These are phyloP conservation scores for Populus ilicifolia DNA, from an alignment of 345 rosid species.

Conservation along the genomic window DNA sequence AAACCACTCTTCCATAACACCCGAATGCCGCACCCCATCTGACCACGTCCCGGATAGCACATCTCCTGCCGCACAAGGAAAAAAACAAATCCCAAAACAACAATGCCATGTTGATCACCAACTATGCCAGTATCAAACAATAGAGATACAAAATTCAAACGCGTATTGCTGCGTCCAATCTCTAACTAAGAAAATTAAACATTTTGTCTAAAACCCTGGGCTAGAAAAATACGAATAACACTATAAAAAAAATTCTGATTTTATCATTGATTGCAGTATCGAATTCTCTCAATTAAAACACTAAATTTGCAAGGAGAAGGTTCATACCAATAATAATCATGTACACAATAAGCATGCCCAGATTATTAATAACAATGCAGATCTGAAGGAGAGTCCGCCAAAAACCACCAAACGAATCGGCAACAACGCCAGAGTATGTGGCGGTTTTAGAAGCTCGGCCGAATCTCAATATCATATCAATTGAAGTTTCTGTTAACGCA, in stretches of 20 bases:
- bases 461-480: constrained; percentile 47
- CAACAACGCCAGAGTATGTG: constrained; percentile 49
- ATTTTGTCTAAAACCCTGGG: too few relatives aligned
- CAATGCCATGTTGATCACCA: neutral
- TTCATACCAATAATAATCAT: constrained; percentile 55
- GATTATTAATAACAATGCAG: constrained; percentile 56
- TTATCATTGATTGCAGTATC: too few relatives aligned
- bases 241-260: too few relatives aligned
- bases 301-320: neutral
- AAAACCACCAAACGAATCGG: constrained; percentile 47
- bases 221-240: too few relatives aligned
- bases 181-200: too few relatives aligned
- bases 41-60: constrained; percentile 55
- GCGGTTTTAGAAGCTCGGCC: constrained; percentile 50
- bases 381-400: constrained; percentile 47
- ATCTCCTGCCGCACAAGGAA: constrained; percentile 40
- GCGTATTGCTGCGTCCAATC: too few relatives aligned
- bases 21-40: constrained; percentile 44
- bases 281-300: too few relatives aligned
- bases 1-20: constrained; percentile 55
- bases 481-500: constrained; percentile 46
- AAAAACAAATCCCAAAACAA: neutral
- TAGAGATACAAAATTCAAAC: neutral
- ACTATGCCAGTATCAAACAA: constrained; percentile 3
- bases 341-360: constrained; percentile 65